These are phyloP conservation scores for Fusarium secorum DNA, from an alignment of 2,329 filamentous ascomycete species.

Conservation along the genomic window DNA sequence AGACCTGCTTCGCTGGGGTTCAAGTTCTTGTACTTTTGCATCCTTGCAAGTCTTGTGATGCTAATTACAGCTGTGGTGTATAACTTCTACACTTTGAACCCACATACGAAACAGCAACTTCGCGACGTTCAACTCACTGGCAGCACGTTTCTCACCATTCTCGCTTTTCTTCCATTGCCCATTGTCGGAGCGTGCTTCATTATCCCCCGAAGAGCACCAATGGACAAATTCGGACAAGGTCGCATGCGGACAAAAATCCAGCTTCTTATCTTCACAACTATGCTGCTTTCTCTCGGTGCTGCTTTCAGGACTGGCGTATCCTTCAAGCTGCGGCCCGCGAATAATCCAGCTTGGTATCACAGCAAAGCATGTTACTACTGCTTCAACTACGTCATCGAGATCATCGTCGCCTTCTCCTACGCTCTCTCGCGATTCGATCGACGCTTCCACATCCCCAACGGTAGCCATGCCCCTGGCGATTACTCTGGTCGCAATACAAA, in stretches of 20 bases:
- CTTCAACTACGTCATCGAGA: constrained; percentile 79
- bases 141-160: constrained; percentile 65
- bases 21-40: constrained; percentile 64
- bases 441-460: constrained; percentile 78
- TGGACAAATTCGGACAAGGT: constrained; percentile 66
- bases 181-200: constrained; percentile 61
- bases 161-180: constrained; percentile 69
- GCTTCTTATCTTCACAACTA: constrained; percentile 66
- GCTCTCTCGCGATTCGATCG: constrained; percentile 74
- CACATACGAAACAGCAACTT: constrained; percentile 57
- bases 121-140: constrained; percentile 72
- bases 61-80: constrained; percentile 71
- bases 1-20: constrained; percentile 60
- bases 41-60: constrained; percentile 68
- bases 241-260: constrained; percentile 71
- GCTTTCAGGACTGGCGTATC: constrained; percentile 69
- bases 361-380: constrained; percentile 77
- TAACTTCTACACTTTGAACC: constrained; percentile 70
- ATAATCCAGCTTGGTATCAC: constrained; percentile 73
- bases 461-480: constrained; percentile 65
- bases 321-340: constrained; percentile 60
- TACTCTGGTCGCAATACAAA: constrained; percentile 47
- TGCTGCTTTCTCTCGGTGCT: constrained; percentile 73
- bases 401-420: constrained; percentile 73
- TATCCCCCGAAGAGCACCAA: constrained; percentile 53